Evolutionary conservation across 768 basidiomycete genomes (phyloP).

Genomic region (Boletus sp.): DNA sequence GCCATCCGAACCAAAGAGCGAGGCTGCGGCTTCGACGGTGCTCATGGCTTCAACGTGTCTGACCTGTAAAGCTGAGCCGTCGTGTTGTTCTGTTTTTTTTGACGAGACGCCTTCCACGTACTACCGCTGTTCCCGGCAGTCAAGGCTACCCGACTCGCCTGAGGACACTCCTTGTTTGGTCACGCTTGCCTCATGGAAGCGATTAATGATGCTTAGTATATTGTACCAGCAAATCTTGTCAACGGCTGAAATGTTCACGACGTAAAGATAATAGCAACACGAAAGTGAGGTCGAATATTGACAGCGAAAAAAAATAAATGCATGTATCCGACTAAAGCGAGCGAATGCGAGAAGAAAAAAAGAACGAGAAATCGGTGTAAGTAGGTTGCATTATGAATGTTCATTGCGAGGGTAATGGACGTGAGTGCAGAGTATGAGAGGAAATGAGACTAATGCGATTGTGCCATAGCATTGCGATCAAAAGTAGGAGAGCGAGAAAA

Average conservation of each 20-base stretch:
- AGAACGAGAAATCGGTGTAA: slow-evolving; percentile 22
- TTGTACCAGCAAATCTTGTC: slow-evolving; percentile 12
- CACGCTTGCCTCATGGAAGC: slow-evolving; percentile 17
- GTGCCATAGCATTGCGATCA: slow-evolving; percentile 38
- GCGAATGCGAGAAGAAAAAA: slow-evolving; percentile 16
- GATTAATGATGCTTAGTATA: slow-evolving; percentile 10
- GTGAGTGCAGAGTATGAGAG: slow-evolving; percentile 31
- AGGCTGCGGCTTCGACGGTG: slow-evolving; percentile 73
- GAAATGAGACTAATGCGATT: slow-evolving; percentile 30
- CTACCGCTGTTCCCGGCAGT: background rate
- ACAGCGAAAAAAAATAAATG: slow-evolving; percentile 28
- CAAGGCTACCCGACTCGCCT: slow-evolving; percentile 2
- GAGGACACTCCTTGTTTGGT: slow-evolving; percentile 24
- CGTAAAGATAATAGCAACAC: slow-evolving; percentile 18
- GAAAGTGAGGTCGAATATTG: slow-evolving; percentile 24
- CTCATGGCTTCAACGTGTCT: slow-evolving; percentile 48
- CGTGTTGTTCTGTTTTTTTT: slow-evolving; percentile 12
- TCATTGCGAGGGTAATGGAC: slow-evolving; percentile 32
- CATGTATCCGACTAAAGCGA: slow-evolving; percentile 26
- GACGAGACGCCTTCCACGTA: background rate
- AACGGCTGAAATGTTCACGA: slow-evolving; percentile 5
- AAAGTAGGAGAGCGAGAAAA: slow-evolving; percentile 16
- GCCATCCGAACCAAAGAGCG: slow-evolving; percentile 65
- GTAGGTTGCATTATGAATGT: slow-evolving; percentile 36
- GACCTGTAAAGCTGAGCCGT: slow-evolving; percentile 8